These are phyloP conservation scores for Coffea eugenioides DNA, from an alignment of 257 asterid species.

Conservation along the genomic window DNA sequence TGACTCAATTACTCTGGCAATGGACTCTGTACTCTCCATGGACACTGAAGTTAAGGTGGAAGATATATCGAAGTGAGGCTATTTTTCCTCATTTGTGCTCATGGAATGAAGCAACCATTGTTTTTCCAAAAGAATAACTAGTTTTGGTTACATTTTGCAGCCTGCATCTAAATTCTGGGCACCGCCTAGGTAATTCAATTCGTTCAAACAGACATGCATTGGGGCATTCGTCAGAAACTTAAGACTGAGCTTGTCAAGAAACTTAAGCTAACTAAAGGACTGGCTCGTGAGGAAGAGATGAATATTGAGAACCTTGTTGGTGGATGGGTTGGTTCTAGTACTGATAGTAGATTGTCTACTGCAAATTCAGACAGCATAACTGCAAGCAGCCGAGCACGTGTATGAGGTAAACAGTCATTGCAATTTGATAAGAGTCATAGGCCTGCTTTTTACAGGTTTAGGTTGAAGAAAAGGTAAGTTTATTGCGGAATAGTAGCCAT, in stretches of 20 bases:
- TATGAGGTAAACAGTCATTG: constrained; percentile 53
- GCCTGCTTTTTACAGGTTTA: constrained; percentile 95
- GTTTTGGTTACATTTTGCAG: constrained; percentile 39
- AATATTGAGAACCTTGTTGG: constrained; percentile 47
- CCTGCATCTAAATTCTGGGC: constrained; percentile 68
- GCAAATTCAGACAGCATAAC: constrained; percentile 19
- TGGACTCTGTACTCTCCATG: constrained; percentile 62
- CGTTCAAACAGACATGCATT: constrained; percentile 48
- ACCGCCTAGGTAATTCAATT: constrained; percentile 30
- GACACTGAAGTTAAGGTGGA: constrained; percentile 34
- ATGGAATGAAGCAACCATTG: background rate
- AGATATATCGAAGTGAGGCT: constrained; percentile 63
- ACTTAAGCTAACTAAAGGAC: constrained; percentile 74
- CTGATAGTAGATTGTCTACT: constrained; percentile 31
- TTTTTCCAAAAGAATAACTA: background rate
- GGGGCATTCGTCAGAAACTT: constrained; percentile 83
- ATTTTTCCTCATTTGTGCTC: background rate
- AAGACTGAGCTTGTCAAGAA: constrained; percentile 73
- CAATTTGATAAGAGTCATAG: constrained; percentile 90
- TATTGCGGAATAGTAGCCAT: background rate
- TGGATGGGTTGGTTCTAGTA: constrained; percentile 49
- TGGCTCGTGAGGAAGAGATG: constrained; percentile 45
- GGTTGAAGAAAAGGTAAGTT: constrained; percentile 71
- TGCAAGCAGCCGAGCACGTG: constrained; percentile 29
- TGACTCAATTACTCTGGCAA: constrained; percentile 51